phyloP scores from a whole-genome alignment of 768 basidiomycete species.

The Dentipellis sp. region DNA sequence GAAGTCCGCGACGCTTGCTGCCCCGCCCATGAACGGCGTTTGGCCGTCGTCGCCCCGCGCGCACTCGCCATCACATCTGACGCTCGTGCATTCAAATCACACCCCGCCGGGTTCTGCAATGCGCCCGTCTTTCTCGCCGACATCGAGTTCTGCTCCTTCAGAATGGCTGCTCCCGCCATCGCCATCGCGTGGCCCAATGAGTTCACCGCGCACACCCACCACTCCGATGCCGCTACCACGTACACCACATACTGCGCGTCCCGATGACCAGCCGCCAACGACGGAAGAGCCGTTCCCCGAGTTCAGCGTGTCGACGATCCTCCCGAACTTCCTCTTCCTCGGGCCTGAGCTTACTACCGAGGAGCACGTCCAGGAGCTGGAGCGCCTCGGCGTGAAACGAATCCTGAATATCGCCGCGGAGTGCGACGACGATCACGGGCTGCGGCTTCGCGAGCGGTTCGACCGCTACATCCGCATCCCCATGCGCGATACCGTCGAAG shows the following conservation, averaged over 20 bases:
- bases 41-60: slow-evolving; percentile 20
- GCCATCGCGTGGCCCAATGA: slow-evolving; percentile 18
- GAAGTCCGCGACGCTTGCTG: slow-evolving; percentile 43
- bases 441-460: slow-evolving; percentile 59
- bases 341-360: slow-evolving; percentile 76
- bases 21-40: slow-evolving; percentile 30
- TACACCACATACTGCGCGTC: slow-evolving; percentile 58
- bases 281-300: slow-evolving; percentile 51
- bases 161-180: slow-evolving; percentile 25
- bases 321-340: slow-evolving; percentile 85
- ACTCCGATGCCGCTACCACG: slow-evolving; percentile 27
- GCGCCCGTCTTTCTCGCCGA: slow-evolving; percentile 27
- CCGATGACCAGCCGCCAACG: slow-evolving; percentile 52
- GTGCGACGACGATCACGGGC: slow-evolving; percentile 77
- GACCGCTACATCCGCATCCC: slow-evolving; percentile 82
- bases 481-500: slow-evolving; percentile 94
- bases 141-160: slow-evolving; percentile 24
- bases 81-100: slow-evolving; percentile 48
- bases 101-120: slow-evolving; percentile 46
- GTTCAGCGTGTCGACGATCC: slow-evolving; percentile 84
- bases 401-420: slow-evolving; percentile 90
- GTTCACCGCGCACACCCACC: slow-evolving; percentile 27
- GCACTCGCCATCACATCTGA: slow-evolving; percentile 53
- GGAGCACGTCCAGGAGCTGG: slow-evolving; percentile 70
- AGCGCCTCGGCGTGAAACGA: slow-evolving; percentile 68